These are phyloP conservation scores for Dothidotthia symphoricarpi DNA, from an alignment of 2,329 filamentous ascomycete genomes.

Conservation along the genomic window DNA sequence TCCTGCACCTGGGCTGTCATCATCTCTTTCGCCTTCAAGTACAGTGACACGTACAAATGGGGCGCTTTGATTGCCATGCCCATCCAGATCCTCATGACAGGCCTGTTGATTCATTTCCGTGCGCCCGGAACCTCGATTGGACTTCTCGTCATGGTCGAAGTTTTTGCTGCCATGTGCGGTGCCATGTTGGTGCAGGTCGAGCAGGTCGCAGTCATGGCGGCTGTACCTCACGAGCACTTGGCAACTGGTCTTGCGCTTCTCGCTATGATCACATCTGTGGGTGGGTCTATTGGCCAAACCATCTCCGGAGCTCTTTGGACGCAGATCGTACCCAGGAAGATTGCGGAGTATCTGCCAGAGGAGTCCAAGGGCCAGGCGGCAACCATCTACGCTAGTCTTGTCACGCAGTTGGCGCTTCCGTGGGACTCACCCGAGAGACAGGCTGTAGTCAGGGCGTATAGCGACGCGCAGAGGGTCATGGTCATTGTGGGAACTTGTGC, in stretches of 20 bases:
- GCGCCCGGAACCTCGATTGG: conserved; percentile 20
- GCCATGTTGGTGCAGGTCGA: conserved; percentile 21
- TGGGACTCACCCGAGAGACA: conserved; percentile 49
- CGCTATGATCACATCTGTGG: conserved; percentile 57
- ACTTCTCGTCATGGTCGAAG: conserved; percentile 29
- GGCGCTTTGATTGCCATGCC: conserved; percentile 22
- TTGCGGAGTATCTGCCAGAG: conserved; percentile 17
- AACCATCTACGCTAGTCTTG: conserved; percentile 44
- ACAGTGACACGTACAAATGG: conserved; percentile 26
- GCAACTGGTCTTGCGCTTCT: conserved; percentile 45
- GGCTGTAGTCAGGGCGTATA: conserved; percentile 35
- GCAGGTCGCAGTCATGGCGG: conserved; percentile 20
- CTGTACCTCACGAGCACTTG: conserved; percentile 20
- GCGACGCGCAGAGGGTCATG: conserved; percentile 32
- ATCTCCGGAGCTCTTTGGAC: conserved; percentile 64
- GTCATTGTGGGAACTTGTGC: conserved; percentile 28
- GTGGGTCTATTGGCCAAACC: conserved; percentile 42
- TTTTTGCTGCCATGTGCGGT: conserved; percentile 22
- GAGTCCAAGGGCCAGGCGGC: conserved; percentile 7
- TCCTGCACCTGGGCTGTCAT: conserved; percentile 19
- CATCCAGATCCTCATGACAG: conserved; percentile 23
- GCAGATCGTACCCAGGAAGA: conserved; percentile 49
- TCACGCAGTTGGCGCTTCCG: conserved; percentile 54
- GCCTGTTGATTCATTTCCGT: conserved; percentile 31
- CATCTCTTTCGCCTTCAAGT: conserved; percentile 19